Conservation (phyloP, 345 rosid genomes). For the Hibiscus trionum region DNA sequence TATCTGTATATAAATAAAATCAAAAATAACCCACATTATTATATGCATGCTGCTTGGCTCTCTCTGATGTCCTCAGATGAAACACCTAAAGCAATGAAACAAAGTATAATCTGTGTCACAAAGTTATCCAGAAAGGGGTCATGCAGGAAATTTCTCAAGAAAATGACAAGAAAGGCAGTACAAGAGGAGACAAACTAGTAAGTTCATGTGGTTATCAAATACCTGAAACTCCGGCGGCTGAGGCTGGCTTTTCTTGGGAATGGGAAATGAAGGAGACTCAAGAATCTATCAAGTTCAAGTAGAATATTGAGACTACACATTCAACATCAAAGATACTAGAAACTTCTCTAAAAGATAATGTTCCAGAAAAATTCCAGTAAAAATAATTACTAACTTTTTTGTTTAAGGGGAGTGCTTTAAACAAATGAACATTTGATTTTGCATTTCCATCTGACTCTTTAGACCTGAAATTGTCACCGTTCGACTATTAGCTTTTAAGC, state of each 20-base stretch:
- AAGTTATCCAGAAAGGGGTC: neutral
- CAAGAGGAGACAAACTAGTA: neutral
- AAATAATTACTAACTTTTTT: conserved; percentile 30
- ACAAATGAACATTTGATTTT: conserved; percentile 21
- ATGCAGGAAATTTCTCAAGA: neutral
- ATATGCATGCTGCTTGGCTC: conserved; percentile 29
- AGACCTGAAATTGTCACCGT: conserved; percentile 31
- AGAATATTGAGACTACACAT: neutral
- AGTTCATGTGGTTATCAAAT: neutral
- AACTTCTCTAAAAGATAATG: no score
- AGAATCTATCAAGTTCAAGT: conserved; percentile 28
- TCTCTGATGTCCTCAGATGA: conserved; percentile 34
- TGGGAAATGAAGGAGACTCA: conserved; percentile 14
- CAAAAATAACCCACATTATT: conserved; percentile 17
- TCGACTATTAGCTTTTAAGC: neutral
- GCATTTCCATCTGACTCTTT: conserved; percentile 24
- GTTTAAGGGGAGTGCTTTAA: conserved; percentile 38
- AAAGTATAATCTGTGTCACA: neutral
- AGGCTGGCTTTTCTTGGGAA: conserved; percentile 23
- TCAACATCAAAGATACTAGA: neutral
- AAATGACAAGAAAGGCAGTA: neutral
- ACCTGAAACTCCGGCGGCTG: conserved; percentile 32
- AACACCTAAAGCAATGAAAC: conserved; percentile 27
- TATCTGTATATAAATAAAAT: no score
- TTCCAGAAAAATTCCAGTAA: no score